Base-by-base conservation (phyloP, 208 protist genomes). In the Phytomonas serpens region DNA sequence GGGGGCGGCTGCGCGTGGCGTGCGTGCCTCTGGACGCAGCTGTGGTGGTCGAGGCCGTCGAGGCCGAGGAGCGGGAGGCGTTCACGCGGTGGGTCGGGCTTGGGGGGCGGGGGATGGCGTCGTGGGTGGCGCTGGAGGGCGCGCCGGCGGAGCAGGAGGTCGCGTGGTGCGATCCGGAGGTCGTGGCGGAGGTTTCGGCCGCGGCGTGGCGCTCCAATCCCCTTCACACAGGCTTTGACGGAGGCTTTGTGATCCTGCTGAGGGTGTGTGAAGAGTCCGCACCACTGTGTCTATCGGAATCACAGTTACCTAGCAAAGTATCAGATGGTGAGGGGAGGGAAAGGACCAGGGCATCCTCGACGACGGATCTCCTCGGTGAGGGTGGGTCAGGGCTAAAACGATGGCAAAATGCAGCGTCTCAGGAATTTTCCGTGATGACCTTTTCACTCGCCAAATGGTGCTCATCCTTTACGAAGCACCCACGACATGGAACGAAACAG, bases 51-150 rank as follows among this genome's bases (percentile, higher is more conserved):
- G 14, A n/a, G 13, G 36, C 27, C 36, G n/a, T 75, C n/a, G 47
- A 67, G 19, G 27, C 61, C 23, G 61, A 70, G 7, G 74, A 69
- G n/a, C 32, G 13, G 0, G 68, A 51, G 7, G 67, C 75, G 64
- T 47, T 86, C 29, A 37, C 30, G 31, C 47, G 69, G 23, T 40
- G 84, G 23, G 68, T 69, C 33, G n/a, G 51, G 0, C 27, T 40
- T 3, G 81, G 85, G 19, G 75, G 71, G 10, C 61, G n/a, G 3
- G 88, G 86, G 1, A 52, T 92, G 38, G 30, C 64, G 23, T 78
- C 74, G 64, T 94, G 89, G 87, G 69, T 75, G 4, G 69, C 78
- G n/a, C 71, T 94, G 30, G 76, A 92, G 64, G 85, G 80, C 51
- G 86, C 77, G 0, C 42, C 76, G 4, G 19, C 68, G 4, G 73